Base-by-base conservation (phyloP, 176 grass and related monocot species). In the Dendrocalamus sinicus region DNA sequence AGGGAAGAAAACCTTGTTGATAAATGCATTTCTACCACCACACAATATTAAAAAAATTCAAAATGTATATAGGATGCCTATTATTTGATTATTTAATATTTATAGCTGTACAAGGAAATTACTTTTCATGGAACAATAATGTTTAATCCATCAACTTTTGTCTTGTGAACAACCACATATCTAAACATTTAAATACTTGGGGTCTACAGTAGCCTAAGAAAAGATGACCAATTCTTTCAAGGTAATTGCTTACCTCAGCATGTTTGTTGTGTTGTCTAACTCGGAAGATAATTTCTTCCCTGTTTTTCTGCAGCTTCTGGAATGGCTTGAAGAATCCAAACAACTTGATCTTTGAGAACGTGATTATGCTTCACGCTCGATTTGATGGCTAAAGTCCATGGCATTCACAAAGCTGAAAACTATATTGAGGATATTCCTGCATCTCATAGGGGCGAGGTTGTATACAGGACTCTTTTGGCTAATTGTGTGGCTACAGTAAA, bases 381-480 rank as follows among this genome's bases (percentile, higher is more conserved):
- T 91, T 86, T 96, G 73, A 20, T 83, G 6, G 91, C 94, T 44
- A 96, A 93, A 93, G 81, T 88, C 15, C 43, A 89, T 37, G 94
- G 94, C 75, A 47, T 89, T 79, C 52, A 81, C 39, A 85, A 60
- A 73, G 94, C 94, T 58, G 94, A 96, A 77, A 80, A 77, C 23
- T 93, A 86, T 73, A 82, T 96, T 40, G 84, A 85, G 50, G 76
- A 86, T 47, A 82, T 96, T 85, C 94, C 94, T 77, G 51, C 83
- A 81, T 79, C 81, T 72, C 75, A 79, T 75, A 91, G 94, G 72
- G 83, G 86, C 60, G 91, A 93, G 84, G 20, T 87, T 52, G 75
- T 91, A 48, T 91, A 96, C 87, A 90, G 91, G 66, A 96, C 91
- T 63, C 81, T 96, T 80, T 84, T 96, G 48, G 91, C 89, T 72